Percentiles rank a stretch among this genome's conserved stretches.
These are phyloP conservation scores for Erythrobasidium hasegawianum DNA, from an alignment of 1,284 basidiomycete genomes.

Conservation along the genomic window DNA sequence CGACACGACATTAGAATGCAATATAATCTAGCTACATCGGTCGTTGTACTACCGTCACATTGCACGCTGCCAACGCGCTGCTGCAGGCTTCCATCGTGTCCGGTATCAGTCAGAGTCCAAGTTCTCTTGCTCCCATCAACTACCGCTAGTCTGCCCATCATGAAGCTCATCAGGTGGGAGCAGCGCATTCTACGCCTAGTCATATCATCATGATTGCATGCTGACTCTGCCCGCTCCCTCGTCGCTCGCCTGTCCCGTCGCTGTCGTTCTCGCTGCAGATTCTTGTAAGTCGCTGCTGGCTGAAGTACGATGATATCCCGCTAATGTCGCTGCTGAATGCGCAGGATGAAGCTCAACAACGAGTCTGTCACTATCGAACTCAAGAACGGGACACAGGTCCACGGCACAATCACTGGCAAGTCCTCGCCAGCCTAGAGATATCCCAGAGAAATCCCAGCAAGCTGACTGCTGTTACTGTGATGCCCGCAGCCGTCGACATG, in stretches of 20 bases:
- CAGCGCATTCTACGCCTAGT: background rate
- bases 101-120: background rate
- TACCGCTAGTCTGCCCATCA: conserved; percentile 26
- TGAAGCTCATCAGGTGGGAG: conserved; percentile 36
- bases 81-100: conserved; percentile 9
- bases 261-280: conserved; percentile 14
- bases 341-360: conserved; percentile 94
- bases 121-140: too few relatives aligned
- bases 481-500: conserved; percentile 45
- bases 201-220: background rate
- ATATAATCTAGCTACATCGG: background rate
- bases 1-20: background rate
- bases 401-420: conserved; percentile 94
- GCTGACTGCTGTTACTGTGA: background rate
- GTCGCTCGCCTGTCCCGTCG: too few relatives aligned
- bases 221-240: background rate
- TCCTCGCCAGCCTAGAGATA: conserved; percentile 15
- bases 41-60: conserved; percentile 13
- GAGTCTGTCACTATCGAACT: conserved; percentile 98
- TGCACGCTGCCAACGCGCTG: conserved; percentile 8
- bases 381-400: conserved; percentile 93
- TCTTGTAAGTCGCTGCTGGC: conserved; percentile 29
- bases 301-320: background rate
- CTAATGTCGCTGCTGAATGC: background rate
- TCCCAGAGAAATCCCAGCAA: background rate